Evolutionary conservation across 73 alveolate genomes (phyloP).

Genomic region (Paraurostyla sp.): DNA sequence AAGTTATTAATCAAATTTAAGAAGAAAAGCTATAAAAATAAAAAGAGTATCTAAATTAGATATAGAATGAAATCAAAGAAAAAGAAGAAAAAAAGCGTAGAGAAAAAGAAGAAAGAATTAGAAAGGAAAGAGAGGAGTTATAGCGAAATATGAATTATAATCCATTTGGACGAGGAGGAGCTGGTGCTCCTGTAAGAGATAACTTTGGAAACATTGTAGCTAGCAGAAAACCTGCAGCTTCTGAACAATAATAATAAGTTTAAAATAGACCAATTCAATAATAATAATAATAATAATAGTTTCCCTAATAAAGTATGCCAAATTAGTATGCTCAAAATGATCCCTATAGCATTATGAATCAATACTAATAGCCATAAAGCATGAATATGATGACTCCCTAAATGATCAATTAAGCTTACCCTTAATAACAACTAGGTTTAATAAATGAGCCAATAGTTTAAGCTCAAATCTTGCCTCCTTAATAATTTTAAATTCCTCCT

Average conservation of each 20-base stretch:
- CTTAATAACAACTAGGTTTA: too few species aligned
- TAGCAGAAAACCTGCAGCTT: background rate
- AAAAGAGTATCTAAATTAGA: conserved; percentile 12
- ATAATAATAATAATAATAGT: background rate
- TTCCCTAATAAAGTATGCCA: background rate
- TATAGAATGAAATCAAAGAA: conserved; percentile 38
- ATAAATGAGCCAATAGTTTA: background rate
- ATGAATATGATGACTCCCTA: background rate
- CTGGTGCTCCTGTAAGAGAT: conserved; percentile 70
- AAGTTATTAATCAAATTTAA: background rate
- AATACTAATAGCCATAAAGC: too few species aligned
- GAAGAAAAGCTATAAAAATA: conserved; percentile 38
- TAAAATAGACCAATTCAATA: background rate
- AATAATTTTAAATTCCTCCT: background rate
- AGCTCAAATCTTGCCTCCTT: background rate
- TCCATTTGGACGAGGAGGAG: conserved; percentile 71
- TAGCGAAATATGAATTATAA: conserved; percentile 28
- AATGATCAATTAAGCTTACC: background rate
- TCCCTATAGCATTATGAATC: too few species aligned
- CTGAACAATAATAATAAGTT: background rate
- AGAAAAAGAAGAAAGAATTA: conserved; percentile 57
- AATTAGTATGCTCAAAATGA: background rate
- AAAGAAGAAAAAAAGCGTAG: conserved; percentile 57
- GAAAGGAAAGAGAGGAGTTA: conserved; percentile 61
- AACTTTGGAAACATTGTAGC: conserved; percentile 11